Percentiles rank a stretch among this genome's conserved stretches.
Evolutionary conservation across 2,329 filamentous ascomycete genomes (phyloP).

Genomic region (Trichoderma aggressivum): DNA sequence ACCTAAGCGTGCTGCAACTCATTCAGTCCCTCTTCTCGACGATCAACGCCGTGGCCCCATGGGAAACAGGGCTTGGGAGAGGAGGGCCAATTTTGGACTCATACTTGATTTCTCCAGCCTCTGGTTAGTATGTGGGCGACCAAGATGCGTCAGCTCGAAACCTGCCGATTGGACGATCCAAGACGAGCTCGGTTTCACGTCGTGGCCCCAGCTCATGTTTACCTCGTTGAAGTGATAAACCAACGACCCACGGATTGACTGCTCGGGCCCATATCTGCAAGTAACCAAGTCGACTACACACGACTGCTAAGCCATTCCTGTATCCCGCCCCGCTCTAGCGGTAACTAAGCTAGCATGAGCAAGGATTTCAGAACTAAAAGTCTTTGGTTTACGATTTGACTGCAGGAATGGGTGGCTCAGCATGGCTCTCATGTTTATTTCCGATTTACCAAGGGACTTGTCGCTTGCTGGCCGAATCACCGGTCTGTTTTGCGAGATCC

Average conservation of each 20-base stretch:
- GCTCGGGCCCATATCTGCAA: conserved; percentile 10
- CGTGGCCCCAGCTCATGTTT: conserved; percentile 14
- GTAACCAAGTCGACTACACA: conserved; percentile 8
- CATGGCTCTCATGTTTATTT: neutral
- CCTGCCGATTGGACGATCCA: conserved; percentile 13
- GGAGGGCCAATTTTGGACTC: neutral
- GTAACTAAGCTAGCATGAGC: conserved; percentile 13
- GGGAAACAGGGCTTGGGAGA: neutral
- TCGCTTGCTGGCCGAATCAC: neutral
- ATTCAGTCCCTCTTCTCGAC: neutral
- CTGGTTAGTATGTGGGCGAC: neutral
- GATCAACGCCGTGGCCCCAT: neutral
- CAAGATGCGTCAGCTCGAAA: neutral
- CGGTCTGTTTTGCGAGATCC: neutral
- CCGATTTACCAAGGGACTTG: neutral
- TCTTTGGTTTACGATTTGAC: conserved; percentile 3
- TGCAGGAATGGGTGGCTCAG: neutral
- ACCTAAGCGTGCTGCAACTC: neutral
- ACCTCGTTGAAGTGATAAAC: conserved; percentile 20
- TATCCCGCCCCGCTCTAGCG: conserved; percentile 7
- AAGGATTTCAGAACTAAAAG: neutral
- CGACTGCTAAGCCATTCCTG: conserved; percentile 1
- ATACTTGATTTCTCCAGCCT: neutral
- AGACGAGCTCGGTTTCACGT: conserved; percentile 23
- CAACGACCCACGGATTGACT: conserved; percentile 12